Base-by-base conservation (phyloP, 495 filamentous ascomycete species). In the Endocarpon pusillum region DNA sequence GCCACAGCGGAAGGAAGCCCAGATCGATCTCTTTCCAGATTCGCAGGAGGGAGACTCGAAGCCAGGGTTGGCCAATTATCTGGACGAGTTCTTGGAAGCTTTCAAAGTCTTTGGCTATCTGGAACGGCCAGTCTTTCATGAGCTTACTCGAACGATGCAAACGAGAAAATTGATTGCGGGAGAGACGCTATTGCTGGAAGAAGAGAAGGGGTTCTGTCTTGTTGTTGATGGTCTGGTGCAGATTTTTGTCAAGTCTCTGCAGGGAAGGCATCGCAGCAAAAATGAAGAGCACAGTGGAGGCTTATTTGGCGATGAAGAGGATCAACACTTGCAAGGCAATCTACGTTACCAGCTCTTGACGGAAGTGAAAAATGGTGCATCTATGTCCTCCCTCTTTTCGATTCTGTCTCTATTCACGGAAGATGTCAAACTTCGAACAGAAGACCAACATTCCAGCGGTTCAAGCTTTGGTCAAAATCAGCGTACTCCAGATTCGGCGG, bases 81-180 rank as follows among this genome's bases (percentile, higher is more conserved):
- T 97, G 9, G 89, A 97, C 52, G 91, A 97, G 56, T 97, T 96
- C 43, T 63, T 97, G 10, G 94, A 84, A 54, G 89, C 89, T n/a
- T 96, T 97, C 52, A 96, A 94, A 49, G 86, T 97, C 27, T 97
- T 97, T 59, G 89, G 89, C 2, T 97, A 96, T 51, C 65, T 97
- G 28, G 89, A 97, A 51, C 70, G 89, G 14, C 83, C 87, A 1
- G 89, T 97, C 10, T 97, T 96, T 50, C 89, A 97, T 50, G 89
- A 97, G 52, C 67, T 97, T 44, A 96, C 89, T 2, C 69, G 89
- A 39, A 93, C 84, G 20, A 96, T 97, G 89, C 89, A 96, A 58
- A 96, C 89, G 3, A 64, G 82, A 45, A 96, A 93, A 58, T 59
- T 97, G 26, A 85, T 96, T 38, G 89, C 89, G 12, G 89, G 89